phyloP scores from a whole-genome alignment of 306 rosid genomes.

The Cicer cuneatum region DNA sequence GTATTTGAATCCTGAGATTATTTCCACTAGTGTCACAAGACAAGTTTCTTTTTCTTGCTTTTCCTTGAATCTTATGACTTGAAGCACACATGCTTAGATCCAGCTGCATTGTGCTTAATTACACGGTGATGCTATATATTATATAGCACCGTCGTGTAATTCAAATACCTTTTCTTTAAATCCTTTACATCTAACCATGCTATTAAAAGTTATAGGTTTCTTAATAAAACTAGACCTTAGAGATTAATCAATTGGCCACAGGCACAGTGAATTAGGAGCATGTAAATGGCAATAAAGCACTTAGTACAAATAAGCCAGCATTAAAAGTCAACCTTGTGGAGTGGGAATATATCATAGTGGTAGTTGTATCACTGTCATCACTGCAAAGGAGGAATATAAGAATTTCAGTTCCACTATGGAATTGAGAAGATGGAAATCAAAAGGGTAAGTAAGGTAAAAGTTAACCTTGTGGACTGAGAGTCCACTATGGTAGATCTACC shows the following conservation, averaged over 20 bases:
- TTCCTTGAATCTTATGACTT: not conserved
- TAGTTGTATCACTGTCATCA: conserved; percentile 49
- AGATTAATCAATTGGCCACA: not conserved
- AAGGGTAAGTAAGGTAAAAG: conserved; percentile 41
- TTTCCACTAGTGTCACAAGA: not conserved
- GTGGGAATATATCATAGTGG: conserved; percentile 54
- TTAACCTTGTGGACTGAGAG: conserved; percentile 61
- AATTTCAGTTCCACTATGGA: conserved; percentile 46
- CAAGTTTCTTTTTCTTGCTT: not conserved
- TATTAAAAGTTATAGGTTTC: conserved; percentile 1
- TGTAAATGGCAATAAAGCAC: conserved; percentile 45
- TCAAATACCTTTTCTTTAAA: not conserved
- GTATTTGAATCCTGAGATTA: too few relatives aligned
- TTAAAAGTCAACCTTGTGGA: conserved; percentile 54
- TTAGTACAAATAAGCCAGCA: conserved; percentile 46
- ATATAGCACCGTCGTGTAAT: not conserved
- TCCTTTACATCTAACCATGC: conserved; percentile 10
- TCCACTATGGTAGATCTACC: conserved; percentile 51
- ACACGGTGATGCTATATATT: not conserved
- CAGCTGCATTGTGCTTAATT: not conserved
- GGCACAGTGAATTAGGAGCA: conserved; percentile 41
- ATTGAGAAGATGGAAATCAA: conserved; percentile 46
- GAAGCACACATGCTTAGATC: conserved; percentile 1
- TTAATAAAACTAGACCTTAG: conserved; percentile 13
- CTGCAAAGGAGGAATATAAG: conserved; percentile 58